Evolutionary conservation across 495 filamentous ascomycete genomes (phyloP), one percentile per base, ranked within the genome.

Genomic region (Eremomyces bilateralis): DNA sequence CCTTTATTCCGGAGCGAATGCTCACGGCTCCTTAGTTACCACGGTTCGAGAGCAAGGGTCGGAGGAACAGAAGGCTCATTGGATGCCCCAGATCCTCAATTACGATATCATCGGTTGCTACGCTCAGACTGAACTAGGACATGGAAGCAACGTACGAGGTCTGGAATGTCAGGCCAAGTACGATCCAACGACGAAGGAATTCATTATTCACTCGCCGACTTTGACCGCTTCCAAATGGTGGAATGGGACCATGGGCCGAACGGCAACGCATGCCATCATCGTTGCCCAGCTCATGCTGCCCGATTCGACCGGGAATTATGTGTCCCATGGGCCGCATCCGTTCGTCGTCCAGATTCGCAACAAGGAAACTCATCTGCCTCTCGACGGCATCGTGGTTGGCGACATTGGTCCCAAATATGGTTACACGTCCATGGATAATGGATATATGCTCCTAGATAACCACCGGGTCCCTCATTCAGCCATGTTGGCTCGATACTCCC

Each of bases 191-290:
- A 47, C 47, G 3, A 52, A 55, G 32, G 56, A 61, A 29, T 65
- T 65, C 34, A 47, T 56, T 10, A 38, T 65, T 3, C 59, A 63
- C 37, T 62, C 58, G 25, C 60, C 60, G 22, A 53, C 53, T 3
- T 37, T 65, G 6, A 63, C 59, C 2, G 54, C 60, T 2, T 60
- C 54, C 32, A 65, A 65, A 43, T 63, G 59, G 58, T 63, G 60
- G 61, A 62, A 63, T 43, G 61, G 61, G 3, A 47, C 51, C 8
- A 45, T 64, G 40, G 61, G 61, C 1, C 46, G 58, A 0, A 57
- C 57, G 13, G 59, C 60, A 1, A 62, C 47, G 42, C 55, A 60
- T 42, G 51, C 59, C 4, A 59, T 62, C 37, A 57, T 62, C 2
- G 53, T 63, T 5, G 60, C 60, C 1, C 60, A 63, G 31, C 36